Base-by-base conservation (phyloP, 305 asterid species). In the Rubia occidens region DNA sequence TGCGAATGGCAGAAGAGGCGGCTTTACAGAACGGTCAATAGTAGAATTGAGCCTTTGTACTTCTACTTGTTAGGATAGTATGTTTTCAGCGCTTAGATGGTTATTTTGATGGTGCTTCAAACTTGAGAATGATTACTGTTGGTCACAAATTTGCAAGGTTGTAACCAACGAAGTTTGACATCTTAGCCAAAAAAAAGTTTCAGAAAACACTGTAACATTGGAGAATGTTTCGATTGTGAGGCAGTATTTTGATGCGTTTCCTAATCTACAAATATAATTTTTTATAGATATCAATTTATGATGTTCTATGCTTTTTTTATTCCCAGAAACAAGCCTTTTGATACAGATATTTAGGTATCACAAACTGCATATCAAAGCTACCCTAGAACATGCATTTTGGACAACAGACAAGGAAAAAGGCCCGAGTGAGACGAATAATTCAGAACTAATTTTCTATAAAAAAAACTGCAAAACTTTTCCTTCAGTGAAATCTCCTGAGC, bases 1-100 rank as follows among this genome's bases (percentile, higher is more conserved):
- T 92, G 97, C 89, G 89, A 24, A 78, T n/a, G 77, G 97, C 96
- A 29, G 98, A 92, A 81, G 94, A 85, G 0, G 88, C 87, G 71
- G 90, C 83, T 71, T 81, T 89, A 85, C 81, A 76, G 67, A 65
- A 56, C 65, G 69, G 64, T 43, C 72, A 72, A 58, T 76, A 9
- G 56, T 32, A 10, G 32, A 2, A 65, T 6, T 66, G 11, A 66
- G 44, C 20, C 7, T 43, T 2, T 66, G 20, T 45, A 17, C 26
- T 13, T n/a, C 14, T n/a, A 2, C 21, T 13, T 59, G 24, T n/a
- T 17, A 54, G 59, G n/a, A 15, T 45, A 45, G 67, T 11, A 24
- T 32, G 4, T 9, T 32, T 3, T 17, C 6, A 24, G 49, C 20
- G 67, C 11, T n/a, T 13, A 7, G 59, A 32, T 37, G 49, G 53